Percentiles rank a stretch among this genome's conserved stretches.
Conservation (phyloP, 1,284 basidiomycete species). For the Paramarasmius palmivorus region DNA sequence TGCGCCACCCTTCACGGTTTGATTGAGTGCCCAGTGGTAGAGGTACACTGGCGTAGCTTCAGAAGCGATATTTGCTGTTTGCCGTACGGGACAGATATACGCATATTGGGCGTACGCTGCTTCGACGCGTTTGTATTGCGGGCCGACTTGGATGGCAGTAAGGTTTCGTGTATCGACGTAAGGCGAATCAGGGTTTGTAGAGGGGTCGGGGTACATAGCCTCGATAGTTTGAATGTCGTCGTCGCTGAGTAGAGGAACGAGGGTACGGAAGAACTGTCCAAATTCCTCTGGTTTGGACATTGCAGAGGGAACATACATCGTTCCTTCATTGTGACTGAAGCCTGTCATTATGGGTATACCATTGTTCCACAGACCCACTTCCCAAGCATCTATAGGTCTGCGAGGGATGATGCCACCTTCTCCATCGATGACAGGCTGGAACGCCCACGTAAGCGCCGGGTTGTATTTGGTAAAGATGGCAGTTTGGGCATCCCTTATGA, state of each 20-base stretch:
- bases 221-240: not conserved
- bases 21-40: slow-evolving; percentile 1
- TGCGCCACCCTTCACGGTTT: slow-evolving; percentile 1
- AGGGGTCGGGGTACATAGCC: not conserved
- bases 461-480: not conserved
- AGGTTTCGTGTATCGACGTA: slow-evolving; percentile 1
- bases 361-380: not conserved
- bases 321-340: not conserved
- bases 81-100: slow-evolving; percentile 1
- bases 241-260: not conserved
- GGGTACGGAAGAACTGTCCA: not conserved
- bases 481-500: not conserved
- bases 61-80: not conserved
- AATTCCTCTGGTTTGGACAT: slow-evolving; percentile 1
- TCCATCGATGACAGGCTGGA: slow-evolving; percentile 2
- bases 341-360: slow-evolving; percentile 2
- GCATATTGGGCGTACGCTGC: not conserved
- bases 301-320: not conserved
- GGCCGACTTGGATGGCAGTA: not conserved
- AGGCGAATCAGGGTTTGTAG: not conserved
- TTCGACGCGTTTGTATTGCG: slow-evolving; percentile 1
- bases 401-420: not conserved
- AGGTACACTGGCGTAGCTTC: not conserved
- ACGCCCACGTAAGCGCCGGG: not conserved
- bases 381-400: not conserved